These are phyloP conservation scores for Lasiosphaeria ovina DNA, from an alignment of 495 filamentous ascomycete species.

Conservation along the genomic window DNA sequence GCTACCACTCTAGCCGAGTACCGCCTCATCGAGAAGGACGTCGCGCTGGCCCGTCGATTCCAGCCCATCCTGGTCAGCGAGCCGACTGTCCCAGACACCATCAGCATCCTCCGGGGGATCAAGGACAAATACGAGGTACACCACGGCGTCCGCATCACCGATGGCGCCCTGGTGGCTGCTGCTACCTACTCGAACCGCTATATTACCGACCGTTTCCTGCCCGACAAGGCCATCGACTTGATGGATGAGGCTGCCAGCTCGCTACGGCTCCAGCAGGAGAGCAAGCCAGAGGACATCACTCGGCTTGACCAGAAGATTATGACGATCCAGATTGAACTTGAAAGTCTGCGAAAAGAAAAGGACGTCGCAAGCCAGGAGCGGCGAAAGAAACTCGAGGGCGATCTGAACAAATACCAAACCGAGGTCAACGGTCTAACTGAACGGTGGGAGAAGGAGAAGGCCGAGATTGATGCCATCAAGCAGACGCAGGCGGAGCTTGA, in stretches of 20 bases:
- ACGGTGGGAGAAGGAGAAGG: slow-evolving; percentile 86
- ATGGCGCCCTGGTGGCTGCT: slow-evolving; percentile 86
- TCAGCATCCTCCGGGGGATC: slow-evolving; percentile 94
- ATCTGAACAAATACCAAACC: slow-evolving; percentile 69
- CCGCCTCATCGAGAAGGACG: slow-evolving; percentile 91
- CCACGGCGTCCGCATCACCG: slow-evolving; percentile 90
- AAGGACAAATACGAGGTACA: slow-evolving; percentile 97
- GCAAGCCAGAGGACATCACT: slow-evolving; percentile 90
- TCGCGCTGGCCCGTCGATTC: slow-evolving; percentile 86
- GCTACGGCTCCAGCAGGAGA: slow-evolving; percentile 89
- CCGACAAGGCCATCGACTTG: slow-evolving; percentile 95
- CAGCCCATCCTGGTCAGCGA: slow-evolving; percentile 90
- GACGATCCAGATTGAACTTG: slow-evolving; percentile 95
- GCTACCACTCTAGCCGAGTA: slow-evolving; percentile 94
- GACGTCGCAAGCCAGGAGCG: slow-evolving; percentile 85
- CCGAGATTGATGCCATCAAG: slow-evolving; percentile 81
- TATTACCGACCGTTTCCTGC: slow-evolving; percentile 91
- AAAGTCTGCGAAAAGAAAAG: slow-evolving; percentile 91
- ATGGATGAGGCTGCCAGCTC: slow-evolving; percentile 95
- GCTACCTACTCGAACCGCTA: slow-evolving; percentile 93
- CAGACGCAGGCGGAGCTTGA: slow-evolving; percentile 82
- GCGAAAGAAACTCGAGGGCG: slow-evolving; percentile 76
- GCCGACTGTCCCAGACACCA: slow-evolving; percentile 85
- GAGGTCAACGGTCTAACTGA: slow-evolving; percentile 65
- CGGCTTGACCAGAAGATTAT: slow-evolving; percentile 90